Conservation (phyloP, 441 rosid genomes). For the Adansonia rubrostipa region DNA sequence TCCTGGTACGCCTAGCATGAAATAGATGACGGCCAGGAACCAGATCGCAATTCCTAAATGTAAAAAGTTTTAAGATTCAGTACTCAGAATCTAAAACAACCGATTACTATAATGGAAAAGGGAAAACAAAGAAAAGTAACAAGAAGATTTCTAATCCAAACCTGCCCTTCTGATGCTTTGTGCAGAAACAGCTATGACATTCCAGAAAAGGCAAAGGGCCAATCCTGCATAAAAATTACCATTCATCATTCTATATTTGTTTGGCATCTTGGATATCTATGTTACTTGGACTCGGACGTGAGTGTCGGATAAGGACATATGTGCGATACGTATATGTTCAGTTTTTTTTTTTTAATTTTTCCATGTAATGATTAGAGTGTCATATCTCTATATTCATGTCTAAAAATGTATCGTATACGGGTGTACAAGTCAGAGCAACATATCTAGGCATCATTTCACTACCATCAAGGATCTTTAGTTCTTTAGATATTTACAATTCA, state of each 20-base stretch:
- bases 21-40: constrained; percentile 82
- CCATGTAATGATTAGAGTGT: too few species aligned
- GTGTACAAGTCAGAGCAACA: too few species aligned
- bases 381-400: too few species aligned
- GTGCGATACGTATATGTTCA: too few species aligned
- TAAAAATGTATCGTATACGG: too few species aligned
- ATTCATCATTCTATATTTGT: constrained; percentile 7
- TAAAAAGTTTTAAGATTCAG: background rate
- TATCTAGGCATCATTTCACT: background rate
- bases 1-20: constrained; percentile 83
- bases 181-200: constrained; percentile 66
- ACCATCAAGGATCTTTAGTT: background rate
- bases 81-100: background rate
- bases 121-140: background rate
- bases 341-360: too few species aligned
- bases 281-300: too few species aligned
- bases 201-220: constrained; percentile 77
- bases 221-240: constrained; percentile 54
- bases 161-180: constrained; percentile 85
- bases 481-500: background rate
- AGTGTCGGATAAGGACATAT: too few species aligned
- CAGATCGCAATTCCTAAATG: constrained; percentile 68
- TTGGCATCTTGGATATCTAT: too few species aligned
- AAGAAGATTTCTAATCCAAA: constrained; percentile 22
- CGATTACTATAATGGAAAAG: background rate